Evolutionary conservation across 2,329 filamentous ascomycete species (phyloP), one percentile per base, ranked within the genome.

Genomic region (Fusarium musae): DNA sequence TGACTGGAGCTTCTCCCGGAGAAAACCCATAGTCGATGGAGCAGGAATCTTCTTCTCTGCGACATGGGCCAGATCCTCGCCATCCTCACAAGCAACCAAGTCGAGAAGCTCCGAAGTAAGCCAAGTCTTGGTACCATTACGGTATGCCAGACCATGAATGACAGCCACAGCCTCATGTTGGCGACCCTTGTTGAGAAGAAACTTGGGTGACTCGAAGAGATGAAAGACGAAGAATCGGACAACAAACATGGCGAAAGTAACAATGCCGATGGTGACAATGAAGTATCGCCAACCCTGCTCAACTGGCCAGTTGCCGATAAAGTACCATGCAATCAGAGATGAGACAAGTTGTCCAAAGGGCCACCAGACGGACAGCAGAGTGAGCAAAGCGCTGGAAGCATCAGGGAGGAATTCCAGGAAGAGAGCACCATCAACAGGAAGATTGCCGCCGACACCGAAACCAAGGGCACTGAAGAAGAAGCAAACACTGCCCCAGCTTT

Each of bases 291-390:
- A 97, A 46, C 93, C 93, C 83, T 93, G 87, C 50, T 93, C 86
- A 9, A 86, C 85, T 13, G 89, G 90, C 84, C 88, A 93, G 72
- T 89, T 88, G 34, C 91, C 89, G 63, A 96, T 91, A 74, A 92
- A 93, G 50, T 87, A 92, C 93, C 93, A 96, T 11, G 92, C 93
- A 53, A 93, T 85, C 9, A 93, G 82, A 6, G 91, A 92, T 4
- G 92, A 90, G 63, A 92, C 87, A 12, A 97, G 86, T 78, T 96
- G 93, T 10, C 94, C 94, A 23, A 97, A 83, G 1, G 94, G 93
- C 93, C 94, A 97, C 92, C 93, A 96, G 12, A 95, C 89, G 11
- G 93, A 94, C n/a, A 97, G 85, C 53, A 96, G 85, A 0, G 93
- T 96, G 36, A 96, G 84, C 19, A 96, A 87, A 37, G 90, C 90